These are phyloP conservation scores for Eremochloa ophiuroides DNA, from an alignment of 176 grass and related monocot genomes.

Conservation along the genomic window DNA sequence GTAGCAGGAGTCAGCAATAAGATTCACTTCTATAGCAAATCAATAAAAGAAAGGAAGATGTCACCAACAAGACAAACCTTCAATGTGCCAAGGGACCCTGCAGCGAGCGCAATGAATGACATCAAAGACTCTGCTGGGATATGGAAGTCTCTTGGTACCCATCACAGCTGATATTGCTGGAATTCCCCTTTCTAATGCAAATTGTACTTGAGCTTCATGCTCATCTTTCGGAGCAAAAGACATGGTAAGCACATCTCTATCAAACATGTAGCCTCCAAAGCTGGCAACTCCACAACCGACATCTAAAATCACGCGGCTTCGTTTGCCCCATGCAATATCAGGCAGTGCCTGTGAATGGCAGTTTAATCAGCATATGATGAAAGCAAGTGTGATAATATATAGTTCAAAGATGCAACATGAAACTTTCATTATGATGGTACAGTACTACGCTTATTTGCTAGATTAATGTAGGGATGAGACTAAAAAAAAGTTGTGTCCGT, in stretches of 20 bases:
- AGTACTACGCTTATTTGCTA: background rate
- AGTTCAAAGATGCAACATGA: background rate
- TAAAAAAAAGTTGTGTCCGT: background rate
- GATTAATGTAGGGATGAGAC: background rate
- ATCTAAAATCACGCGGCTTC: conserved; percentile 77
- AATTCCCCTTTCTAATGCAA: conserved; percentile 97
- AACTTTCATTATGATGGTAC: background rate
- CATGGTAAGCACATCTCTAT: conserved; percentile 93
- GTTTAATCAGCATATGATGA: background rate
- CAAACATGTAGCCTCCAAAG: conserved; percentile 98
- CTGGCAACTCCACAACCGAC: conserved; percentile 98
- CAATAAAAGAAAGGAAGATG: conserved; percentile 6
- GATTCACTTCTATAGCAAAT: conserved; percentile 4
- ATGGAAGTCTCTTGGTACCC: conserved; percentile 97
- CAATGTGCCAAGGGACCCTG: conserved; percentile 95
- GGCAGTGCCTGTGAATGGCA: conserved; percentile 57
- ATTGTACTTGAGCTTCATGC: conserved; percentile 99
- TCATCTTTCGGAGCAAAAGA: conserved; percentile 99
- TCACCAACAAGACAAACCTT: conserved; percentile 55
- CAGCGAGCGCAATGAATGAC: conserved; percentile 92
- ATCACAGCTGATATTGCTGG: conserved; percentile 99
- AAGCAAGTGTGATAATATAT: background rate
- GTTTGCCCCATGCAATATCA: conserved; percentile 94
- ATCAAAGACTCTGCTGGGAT: conserved; percentile 86
- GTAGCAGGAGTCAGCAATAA: background rate